Evolutionary conservation across 2,329 filamentous ascomycete species (phyloP).

Genomic region (Myriosclerotinia scirpicola): DNA sequence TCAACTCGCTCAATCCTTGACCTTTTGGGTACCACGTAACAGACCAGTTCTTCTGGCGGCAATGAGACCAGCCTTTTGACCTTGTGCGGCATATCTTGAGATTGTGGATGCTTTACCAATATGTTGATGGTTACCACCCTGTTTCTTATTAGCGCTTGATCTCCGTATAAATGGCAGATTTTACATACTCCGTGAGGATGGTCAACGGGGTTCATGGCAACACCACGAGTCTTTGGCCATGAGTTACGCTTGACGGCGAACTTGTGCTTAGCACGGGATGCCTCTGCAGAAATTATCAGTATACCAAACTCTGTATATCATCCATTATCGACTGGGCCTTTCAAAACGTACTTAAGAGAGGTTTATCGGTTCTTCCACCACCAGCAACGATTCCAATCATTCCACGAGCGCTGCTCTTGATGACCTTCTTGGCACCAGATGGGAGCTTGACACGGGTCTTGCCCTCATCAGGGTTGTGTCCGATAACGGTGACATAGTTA

Average conservation of each 20-base stretch:
- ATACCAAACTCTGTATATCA: slow-evolving; percentile 19
- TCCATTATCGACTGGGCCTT: not conserved
- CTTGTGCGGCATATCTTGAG: slow-evolving; percentile 93
- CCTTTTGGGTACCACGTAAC: slow-evolving; percentile 99
- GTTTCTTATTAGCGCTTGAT: slow-evolving; percentile 46
- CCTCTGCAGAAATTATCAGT: slow-evolving; percentile 66
- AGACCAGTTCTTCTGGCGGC: slow-evolving; percentile 99
- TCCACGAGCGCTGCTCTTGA: slow-evolving; percentile 86
- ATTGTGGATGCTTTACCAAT: slow-evolving; percentile 97
- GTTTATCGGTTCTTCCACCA: slow-evolving; percentile 99
- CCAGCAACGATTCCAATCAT: slow-evolving; percentile 99
- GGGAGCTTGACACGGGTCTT: slow-evolving; percentile 99
- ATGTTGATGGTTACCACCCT: slow-evolving; percentile 97
- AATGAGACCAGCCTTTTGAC: slow-evolving; percentile 99
- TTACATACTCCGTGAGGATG: slow-evolving; percentile 80
- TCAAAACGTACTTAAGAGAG: slow-evolving; percentile 75
- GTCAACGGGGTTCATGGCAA: slow-evolving; percentile 99
- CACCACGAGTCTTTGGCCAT: slow-evolving; percentile 99
- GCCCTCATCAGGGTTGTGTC: slow-evolving; percentile 98
- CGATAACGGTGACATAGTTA: slow-evolving; percentile 98
- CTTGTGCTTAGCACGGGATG: slow-evolving; percentile 99
- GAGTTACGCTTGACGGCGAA: slow-evolving; percentile 99
- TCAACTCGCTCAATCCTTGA: slow-evolving; percentile 73
- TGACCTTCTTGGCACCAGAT: slow-evolving; percentile 98
- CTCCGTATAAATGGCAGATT: not conserved